Evolutionary conservation across 768 basidiomycete species (phyloP).

Genomic region (Steccherinum ochraceum): DNA sequence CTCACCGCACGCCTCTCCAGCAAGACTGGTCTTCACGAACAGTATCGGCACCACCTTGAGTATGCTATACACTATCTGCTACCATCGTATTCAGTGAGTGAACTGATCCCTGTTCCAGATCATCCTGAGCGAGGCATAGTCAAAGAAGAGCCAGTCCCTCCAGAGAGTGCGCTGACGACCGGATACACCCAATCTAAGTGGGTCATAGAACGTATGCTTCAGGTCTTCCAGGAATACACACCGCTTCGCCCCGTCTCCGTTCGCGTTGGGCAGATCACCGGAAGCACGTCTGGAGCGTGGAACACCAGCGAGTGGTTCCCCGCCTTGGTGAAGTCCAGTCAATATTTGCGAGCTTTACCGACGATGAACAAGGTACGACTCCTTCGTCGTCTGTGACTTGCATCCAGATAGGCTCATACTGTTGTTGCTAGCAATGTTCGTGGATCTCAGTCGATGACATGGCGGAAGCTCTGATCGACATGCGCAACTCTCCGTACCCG

Average conservation of each 20-base stretch:
- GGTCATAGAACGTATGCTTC: conserved; percentile 20
- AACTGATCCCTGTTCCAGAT: neutral
- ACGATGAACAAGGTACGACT: conserved; percentile 4
- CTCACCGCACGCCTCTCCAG: conserved; percentile 15
- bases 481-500: conserved; percentile 10
- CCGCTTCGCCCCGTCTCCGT: conserved; percentile 21
- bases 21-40: conserved; percentile 31
- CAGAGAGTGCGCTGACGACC: conserved; percentile 15
- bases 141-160: conserved; percentile 14
- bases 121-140: conserved; percentile 3
- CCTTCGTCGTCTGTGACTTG: neutral
- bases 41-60: conserved; percentile 23
- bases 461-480: conserved; percentile 18
- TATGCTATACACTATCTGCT: conserved; percentile 8
- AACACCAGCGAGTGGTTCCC: conserved; percentile 32
- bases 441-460: conserved; percentile 24
- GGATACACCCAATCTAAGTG: conserved; percentile 32
- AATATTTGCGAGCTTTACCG: conserved; percentile 4
- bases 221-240: conserved; percentile 12
- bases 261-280: conserved; percentile 33
- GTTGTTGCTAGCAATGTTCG: conserved; percentile 8
- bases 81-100: neutral
- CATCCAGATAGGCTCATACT: neutral
- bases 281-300: conserved; percentile 32
- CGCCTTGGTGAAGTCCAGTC: conserved; percentile 20